Evolutionary conservation across 2,329 filamentous ascomycete genomes (phyloP), one percentile per base, ranked within the genome.

Genomic region (Epichloe coenophiala): DNA sequence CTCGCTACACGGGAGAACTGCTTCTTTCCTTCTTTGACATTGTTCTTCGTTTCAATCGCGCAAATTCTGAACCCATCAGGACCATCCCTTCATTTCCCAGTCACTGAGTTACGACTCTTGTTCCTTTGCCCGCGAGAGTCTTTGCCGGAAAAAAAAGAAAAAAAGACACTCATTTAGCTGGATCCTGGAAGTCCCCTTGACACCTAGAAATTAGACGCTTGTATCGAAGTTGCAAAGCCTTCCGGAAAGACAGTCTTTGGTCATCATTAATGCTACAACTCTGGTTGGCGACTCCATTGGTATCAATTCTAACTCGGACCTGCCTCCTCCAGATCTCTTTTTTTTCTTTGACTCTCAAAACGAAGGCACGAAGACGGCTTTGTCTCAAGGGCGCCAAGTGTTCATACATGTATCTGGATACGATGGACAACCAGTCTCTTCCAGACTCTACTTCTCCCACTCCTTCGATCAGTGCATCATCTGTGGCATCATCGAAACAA

Each of bases 351-450:
- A 46, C 50, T 35, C 43, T 46, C 19, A 49, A 45, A 51, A 39
- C 44, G 46, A 53, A 53, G 46, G 44, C 41, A 51, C 49, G 49
- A 50, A 45, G 47, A 47, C 36, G 40, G 33, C 15, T 50, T 42
- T 21, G 15, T 31, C 12, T 23, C 13, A 31, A n/a, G 33, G 33
- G 21, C 13, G 31, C 33, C 17, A 40, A 38, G 4, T 15, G 9
- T 49, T 31, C 39, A 44, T 37, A 44, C 33, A 44, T 27, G 36
- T 41, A 47, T 45, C 36, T 43, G 49, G 51, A 53, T 52, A 63
- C 47, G 39, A 68, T 68, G 67, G 64, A 64, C 33, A 27, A 44
- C 39, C 56, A 56, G 42, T 47, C 57, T 47, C 60, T 45, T 17
- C 23, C 47, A 8, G 42, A 60, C 52, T 59, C 63, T 47, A 56